phyloP scores from a whole-genome alignment of 257 asterid species.

The Fraxinus pennsylvanica region DNA sequence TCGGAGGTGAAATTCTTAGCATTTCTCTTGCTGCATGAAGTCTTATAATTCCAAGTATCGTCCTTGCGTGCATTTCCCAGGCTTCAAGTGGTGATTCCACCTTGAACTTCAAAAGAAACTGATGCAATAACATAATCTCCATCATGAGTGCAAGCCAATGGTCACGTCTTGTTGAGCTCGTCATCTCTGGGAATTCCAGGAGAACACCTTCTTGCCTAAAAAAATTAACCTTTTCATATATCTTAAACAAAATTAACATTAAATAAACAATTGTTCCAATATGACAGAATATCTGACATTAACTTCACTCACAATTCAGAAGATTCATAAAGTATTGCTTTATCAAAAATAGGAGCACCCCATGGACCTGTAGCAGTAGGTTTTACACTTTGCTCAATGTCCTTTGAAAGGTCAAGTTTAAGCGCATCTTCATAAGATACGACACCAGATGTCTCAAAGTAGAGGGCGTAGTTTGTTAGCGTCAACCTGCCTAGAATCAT shows the following conservation, averaged over 20 bases:
- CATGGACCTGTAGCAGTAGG: conserved; percentile 85
- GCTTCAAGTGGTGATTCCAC: conserved; percentile 50
- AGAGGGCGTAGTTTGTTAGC: conserved; percentile 80
- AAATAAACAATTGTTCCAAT: not conserved
- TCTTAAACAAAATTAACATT: not conserved
- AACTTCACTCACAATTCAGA: conserved; percentile 63
- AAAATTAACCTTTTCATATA: not conserved
- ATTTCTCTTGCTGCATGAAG: conserved; percentile 96
- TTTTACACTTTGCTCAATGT: conserved; percentile 51
- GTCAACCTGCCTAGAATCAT: conserved; percentile 76
- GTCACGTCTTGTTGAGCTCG: conserved; percentile 88
- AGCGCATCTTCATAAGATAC: conserved; percentile 73
- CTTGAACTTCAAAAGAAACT: conserved; percentile 50
- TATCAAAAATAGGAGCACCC: conserved; percentile 96
- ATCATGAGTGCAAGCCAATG: conserved; percentile 83
- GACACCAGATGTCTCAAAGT: conserved; percentile 80
- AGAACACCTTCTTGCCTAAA: conserved; percentile 65
- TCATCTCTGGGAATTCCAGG: conserved; percentile 88
- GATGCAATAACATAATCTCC: conserved; percentile 71
- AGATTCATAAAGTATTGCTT: conserved; percentile 73
- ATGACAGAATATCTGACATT: not conserved
- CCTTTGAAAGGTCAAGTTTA: conserved; percentile 71
- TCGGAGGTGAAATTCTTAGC: conserved; percentile 86
- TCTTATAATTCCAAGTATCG: conserved; percentile 71
- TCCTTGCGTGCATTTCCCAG: conserved; percentile 84